Conservation (phyloP, 305 asterid genomes). For the Solanum chacoense region DNA sequence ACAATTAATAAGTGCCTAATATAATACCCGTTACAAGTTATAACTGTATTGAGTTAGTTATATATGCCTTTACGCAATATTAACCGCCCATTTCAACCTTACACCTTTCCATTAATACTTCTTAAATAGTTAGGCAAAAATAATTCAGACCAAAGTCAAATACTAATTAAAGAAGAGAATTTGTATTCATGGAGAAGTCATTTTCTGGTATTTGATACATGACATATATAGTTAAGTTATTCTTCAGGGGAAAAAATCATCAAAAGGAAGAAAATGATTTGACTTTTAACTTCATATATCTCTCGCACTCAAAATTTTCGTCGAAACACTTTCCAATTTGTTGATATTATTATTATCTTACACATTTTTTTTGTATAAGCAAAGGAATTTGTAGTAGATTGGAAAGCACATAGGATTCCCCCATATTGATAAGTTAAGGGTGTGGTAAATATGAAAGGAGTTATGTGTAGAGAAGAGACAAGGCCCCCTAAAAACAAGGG, state of each 20-base stretch:
- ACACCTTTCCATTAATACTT: not conserved
- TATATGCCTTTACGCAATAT: not conserved
- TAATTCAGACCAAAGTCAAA: not conserved
- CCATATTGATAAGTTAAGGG: not conserved
- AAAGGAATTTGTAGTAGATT: not conserved
- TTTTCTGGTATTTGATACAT: not conserved
- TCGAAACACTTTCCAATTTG: not conserved
- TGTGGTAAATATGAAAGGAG: not conserved
- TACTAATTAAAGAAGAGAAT: not conserved
- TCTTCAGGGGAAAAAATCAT: not conserved
- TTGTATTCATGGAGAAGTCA: not conserved
- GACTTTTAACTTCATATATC: not conserved
- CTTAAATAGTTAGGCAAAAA: not conserved
- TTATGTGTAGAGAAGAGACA: not conserved
- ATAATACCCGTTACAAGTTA: not conserved
- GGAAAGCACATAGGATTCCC: not conserved
- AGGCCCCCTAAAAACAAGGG: constrained; percentile 34
- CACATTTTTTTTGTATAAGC: not conserved
- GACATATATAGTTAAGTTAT: not conserved
- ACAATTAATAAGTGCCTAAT: not conserved
- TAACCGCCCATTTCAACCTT: not conserved
- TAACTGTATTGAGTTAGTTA: not conserved
- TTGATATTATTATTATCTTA: not conserved
- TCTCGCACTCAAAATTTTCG: not conserved
- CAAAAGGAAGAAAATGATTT: not conserved